Percentiles rank a stretch among this genome's conserved stretches.
phyloP scores from a whole-genome alignment of 2,329 filamentous ascomycete genomes.

The Macrophomina tecta region DNA sequence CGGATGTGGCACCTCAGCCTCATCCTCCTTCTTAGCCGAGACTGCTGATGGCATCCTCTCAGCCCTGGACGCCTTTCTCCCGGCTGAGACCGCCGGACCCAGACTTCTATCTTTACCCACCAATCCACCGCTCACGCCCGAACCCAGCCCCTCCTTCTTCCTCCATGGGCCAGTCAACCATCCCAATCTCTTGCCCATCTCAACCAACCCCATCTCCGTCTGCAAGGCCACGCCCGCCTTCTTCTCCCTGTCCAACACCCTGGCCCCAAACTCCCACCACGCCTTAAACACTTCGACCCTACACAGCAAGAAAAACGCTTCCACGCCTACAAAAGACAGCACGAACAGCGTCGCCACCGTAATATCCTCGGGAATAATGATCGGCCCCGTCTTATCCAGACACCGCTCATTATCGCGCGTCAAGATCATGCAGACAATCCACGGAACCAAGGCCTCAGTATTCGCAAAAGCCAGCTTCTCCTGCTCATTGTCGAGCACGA shows the following conservation, averaged over 20 bases:
- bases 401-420: slow-evolving; percentile 33
- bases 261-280: slow-evolving; percentile 30
- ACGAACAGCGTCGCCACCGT: slow-evolving; percentile 35
- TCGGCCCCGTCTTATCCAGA: slow-evolving; percentile 29
- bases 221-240: not conserved
- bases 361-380: slow-evolving; percentile 33
- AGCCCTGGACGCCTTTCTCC: too few species aligned
- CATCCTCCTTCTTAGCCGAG: too few species aligned
- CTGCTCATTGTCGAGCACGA: slow-evolving; percentile 74
- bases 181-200: not conserved
- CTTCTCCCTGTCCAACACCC: slow-evolving; percentile 21
- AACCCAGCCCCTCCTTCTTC: too few species aligned
- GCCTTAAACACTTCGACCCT: slow-evolving; percentile 32
- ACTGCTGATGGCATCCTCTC: too few species aligned
- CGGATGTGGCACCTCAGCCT: too few species aligned
- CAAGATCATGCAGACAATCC: slow-evolving; percentile 36
- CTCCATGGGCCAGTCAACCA: too few species aligned
- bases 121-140: too few species aligned
- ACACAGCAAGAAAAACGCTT: slow-evolving; percentile 35
- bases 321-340: slow-evolving; percentile 34
- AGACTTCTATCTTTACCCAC: too few species aligned
- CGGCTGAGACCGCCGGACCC: too few species aligned
- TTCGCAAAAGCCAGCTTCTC: slow-evolving; percentile 33
- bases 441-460: slow-evolving; percentile 33
- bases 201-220: not conserved